These are phyloP conservation scores for Ophiocordyceps robertsii DNA, from an alignment of 2,329 filamentous ascomycete genomes.

Conservation along the genomic window DNA sequence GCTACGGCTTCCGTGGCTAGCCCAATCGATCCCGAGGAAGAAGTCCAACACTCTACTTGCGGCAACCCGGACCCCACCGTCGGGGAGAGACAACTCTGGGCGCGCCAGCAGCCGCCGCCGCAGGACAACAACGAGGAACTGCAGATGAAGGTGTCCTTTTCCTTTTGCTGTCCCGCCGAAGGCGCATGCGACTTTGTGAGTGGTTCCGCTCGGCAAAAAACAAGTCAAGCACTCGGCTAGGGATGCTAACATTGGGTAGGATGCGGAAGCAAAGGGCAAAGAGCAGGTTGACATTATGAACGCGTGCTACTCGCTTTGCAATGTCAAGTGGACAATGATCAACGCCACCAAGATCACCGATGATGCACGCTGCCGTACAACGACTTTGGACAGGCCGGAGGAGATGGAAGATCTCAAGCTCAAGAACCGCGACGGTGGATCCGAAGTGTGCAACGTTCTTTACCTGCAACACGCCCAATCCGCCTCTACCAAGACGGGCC, in stretches of 20 bases:
- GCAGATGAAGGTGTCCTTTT: not conserved
- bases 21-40: not conserved
- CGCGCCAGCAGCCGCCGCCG: not conserved
- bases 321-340: not conserved
- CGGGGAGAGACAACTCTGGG: not conserved
- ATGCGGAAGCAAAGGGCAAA: not conserved
- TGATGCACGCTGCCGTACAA: not conserved
- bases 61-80: not conserved
- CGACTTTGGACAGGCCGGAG: not conserved
- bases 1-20: not conserved
- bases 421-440: not conserved
- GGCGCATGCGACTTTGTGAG: not conserved
- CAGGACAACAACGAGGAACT: not conserved
- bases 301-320: not conserved
- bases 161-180: not conserved
- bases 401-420: not conserved
- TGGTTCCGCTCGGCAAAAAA: not conserved
- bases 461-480: not conserved
- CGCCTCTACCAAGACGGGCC: not conserved
- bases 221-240: no score
- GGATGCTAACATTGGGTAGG: not conserved
- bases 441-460: not conserved
- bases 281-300: not conserved
- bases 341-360: not conserved
- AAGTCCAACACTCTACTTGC: not conserved